Evolutionary conservation across 441 rosid genomes (phyloP), one percentile per base, ranked within the genome.

Genomic region (Dalechampia spathulata): DNA sequence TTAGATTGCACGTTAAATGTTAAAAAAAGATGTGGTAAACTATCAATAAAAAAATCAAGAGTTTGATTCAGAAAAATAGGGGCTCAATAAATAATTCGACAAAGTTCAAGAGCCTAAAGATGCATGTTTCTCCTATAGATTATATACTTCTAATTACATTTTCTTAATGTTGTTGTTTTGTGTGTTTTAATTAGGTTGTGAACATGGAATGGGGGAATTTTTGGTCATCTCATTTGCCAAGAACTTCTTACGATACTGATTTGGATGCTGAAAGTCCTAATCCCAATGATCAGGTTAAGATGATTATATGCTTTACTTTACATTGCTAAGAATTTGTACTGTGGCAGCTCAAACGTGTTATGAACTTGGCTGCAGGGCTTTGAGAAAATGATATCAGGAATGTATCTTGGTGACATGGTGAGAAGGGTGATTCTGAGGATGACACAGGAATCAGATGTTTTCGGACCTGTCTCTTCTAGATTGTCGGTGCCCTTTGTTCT

Each of bases 161-260:
- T 34, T 13, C 15, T 1, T 49, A 12, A 46, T 72, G 49, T 47
- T 16, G 5, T 27, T 47, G 2, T 61, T 28, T 36, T 13, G 37
- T 41, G 16, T 49, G n/a, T 57, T 57, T 8, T 55, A 56, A 53
- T 55, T 55, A 92, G 98, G 98, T 81, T 62, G 87, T 92, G 55
- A 92, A 92, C 60, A 83, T 84, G 95, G 98, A 92, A 63, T 92
- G 99, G 99, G 97, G 96, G 30, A 86, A 81, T 64, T 92, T 92
- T 66, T 92, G 96, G 94, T 86, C 99, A 5, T 80, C 97, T 59
- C 96, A 85, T 73, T 70, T 92, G 71, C 99, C 96, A 25, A 83
- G 97, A 85, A 92, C 92, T 44, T 74, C 80, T 7, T 89, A 89
- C 60, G 99, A 92, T 74, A 66, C 75, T 68, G 86, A 84, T 53